These are phyloP conservation scores for Codiaeum variegatum DNA, from an alignment of 441 rosid genomes.

Conservation along the genomic window DNA sequence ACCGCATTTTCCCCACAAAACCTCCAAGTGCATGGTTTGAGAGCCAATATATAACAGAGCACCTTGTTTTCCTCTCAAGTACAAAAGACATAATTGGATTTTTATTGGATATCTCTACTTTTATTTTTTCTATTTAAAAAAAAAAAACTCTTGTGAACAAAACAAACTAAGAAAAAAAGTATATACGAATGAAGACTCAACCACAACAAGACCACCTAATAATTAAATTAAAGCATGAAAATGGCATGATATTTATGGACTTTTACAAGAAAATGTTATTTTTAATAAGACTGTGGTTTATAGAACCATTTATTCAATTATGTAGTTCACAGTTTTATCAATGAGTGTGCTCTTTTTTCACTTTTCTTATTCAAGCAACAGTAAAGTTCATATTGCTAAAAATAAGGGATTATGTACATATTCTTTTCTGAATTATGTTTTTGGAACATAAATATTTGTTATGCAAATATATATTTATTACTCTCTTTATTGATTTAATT, in stretches of 20 bases:
- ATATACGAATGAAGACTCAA: background rate
- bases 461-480: too few relatives aligned
- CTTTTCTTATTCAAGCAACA: background rate
- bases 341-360: background rate
- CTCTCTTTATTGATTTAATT: background rate
- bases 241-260: background rate
- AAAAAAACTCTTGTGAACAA: background rate
- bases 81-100: background rate
- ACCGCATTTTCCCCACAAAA: conserved; percentile 16
- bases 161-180: too few relatives aligned
- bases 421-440: too few relatives aligned
- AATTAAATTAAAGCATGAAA: background rate
- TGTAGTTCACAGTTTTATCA: background rate
- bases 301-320: background rate
- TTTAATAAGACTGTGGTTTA: background rate
- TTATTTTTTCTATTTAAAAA: too few relatives aligned
- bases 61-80: conserved; percentile 20
- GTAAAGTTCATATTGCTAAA: background rate
- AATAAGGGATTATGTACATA: too few relatives aligned
- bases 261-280: background rate
- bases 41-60: background rate
- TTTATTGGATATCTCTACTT: background rate
- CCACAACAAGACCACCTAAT: background rate
- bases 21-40: conserved; percentile 30
- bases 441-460: too few relatives aligned